A percentile compares a stretch with the other conserved stretches of the same genome.
These are phyloP conservation scores for Lichtheimia hyalospora DNA, from an alignment of 371 early-diverging fungal species.

Conservation along the genomic window DNA sequence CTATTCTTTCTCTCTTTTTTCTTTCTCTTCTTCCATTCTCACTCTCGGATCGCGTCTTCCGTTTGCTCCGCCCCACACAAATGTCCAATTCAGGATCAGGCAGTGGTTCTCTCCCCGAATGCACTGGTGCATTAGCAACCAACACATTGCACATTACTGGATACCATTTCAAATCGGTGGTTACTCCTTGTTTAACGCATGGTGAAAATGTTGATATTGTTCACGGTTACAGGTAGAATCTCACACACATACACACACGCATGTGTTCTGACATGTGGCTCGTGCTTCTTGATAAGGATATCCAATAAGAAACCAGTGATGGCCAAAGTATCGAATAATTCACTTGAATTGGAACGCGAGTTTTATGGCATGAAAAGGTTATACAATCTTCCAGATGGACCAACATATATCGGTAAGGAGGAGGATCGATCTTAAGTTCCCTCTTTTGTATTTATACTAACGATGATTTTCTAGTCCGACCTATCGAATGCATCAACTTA, in stretches of 20 bases:
- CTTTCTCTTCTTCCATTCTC: too few relatives aligned
- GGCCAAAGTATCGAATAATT: constrained; percentile 39
- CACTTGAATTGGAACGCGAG: constrained; percentile 38
- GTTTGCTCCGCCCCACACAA: not conserved
- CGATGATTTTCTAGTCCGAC: constrained; percentile 23
- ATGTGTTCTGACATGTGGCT: not conserved
- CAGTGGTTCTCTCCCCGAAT: too few relatives aligned
- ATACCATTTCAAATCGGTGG: constrained; percentile 37
- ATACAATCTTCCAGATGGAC: constrained; percentile 34
- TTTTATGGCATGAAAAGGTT: constrained; percentile 39
- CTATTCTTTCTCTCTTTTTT: too few relatives aligned
- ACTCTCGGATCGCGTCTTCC: too few relatives aligned
- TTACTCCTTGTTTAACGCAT: constrained; percentile 31
- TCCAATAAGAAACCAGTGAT: constrained; percentile 39
- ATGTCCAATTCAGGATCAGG: constrained; percentile 6
- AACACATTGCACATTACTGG: constrained; percentile 34
- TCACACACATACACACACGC: not conserved
- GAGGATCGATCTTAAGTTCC: not conserved
- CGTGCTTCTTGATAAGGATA: constrained; percentile 17
- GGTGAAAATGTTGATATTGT: constrained; percentile 43
- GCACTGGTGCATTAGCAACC: not conserved
- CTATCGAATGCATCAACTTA: constrained; percentile 36
- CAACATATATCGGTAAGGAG: constrained; percentile 20
- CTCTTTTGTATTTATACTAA: not conserved
- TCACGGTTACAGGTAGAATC: constrained; percentile 31